Evolutionary conservation across 164 flowering plant genomes (phyloP).

Genomic region (Chimonanthus praecox): DNA sequence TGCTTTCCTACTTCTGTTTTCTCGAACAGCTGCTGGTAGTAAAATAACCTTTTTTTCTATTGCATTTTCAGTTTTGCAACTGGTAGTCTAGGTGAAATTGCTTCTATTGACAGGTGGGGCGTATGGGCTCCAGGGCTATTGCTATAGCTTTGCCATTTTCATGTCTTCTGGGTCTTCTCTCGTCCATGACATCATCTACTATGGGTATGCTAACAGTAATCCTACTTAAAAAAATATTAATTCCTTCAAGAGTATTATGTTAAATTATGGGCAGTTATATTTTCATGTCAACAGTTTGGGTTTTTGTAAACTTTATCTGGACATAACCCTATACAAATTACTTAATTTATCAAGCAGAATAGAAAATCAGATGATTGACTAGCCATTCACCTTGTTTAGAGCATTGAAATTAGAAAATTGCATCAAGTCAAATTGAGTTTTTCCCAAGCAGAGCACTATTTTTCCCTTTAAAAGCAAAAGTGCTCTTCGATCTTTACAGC

Average conservation of each 20-base stretch:
- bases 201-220: constrained; percentile 62
- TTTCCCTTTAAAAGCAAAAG: too few species aligned
- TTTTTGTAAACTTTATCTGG: neutral
- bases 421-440: too few species aligned
- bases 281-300: neutral
- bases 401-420: too few species aligned
- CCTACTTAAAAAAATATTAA: too few species aligned
- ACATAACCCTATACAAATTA: neutral
- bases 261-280: neutral
- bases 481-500: neutral
- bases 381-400: neutral
- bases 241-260: too few species aligned
- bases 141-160: constrained; percentile 91
- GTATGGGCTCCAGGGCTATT: constrained; percentile 76
- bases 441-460: too few species aligned
- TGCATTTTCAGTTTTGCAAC: neutral
- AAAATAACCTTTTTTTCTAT: neutral
- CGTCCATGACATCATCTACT: constrained; percentile 86
- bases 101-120: constrained; percentile 44
- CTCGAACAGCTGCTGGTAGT: constrained; percentile 96
- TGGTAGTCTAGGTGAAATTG: neutral
- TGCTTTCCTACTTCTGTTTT: constrained; percentile 96
- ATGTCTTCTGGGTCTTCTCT: constrained; percentile 81
- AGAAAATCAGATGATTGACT: neutral
- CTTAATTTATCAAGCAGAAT: neutral